Evolutionary conservation across 805 yeast genomes (phyloP), one percentile per base, ranked within the genome.

Genomic region (Naumovozyma castellii): DNA sequence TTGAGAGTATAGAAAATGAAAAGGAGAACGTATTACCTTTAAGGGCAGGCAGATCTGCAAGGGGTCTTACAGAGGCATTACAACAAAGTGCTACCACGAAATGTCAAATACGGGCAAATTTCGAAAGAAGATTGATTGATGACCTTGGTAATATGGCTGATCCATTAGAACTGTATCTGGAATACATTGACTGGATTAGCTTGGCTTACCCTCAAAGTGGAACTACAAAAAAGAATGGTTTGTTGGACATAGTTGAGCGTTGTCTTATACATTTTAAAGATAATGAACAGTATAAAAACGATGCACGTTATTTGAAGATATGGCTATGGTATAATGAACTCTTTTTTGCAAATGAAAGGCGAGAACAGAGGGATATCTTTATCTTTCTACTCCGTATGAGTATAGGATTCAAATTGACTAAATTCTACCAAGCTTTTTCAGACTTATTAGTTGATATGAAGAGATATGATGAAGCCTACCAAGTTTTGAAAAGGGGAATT

Each of bases 341-440:
- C 8, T 56, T 52, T 36, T 38, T 45, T 15, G 31, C 44, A 1
- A 45, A 46, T 15, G 29, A 76, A 71, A 72, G 82, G 1, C 84
- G 80, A 44, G 72, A 80, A 12, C 88, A 90, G 0, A 65, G 75
- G 29, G 90, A 82, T 41, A 67, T 84, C 2, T 88, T 80, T 57
- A 69, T 75, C 3, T 86, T 80, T 53, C 65, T 88, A 59, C 75
- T 79, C 34, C 74, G 80, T 45, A 78, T 80, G 46, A 76, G 71
- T 37, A 84, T 90, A 29, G 97, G 95, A 1, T 55, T 54, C 25
- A 66, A 67, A 29, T 63, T 84, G 35, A 76, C 95, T 0, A 48
- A 75, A 12, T 87, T 72, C 54, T 88, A 86, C 51, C 94, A 84
- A 52, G 80, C 75, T 43, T 86, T 83, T 63, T 85, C 95, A 2